A percentile compares a stretch with the other conserved stretches of the same genome.
phyloP scores from a whole-genome alignment of 208 protist species.

The Endotrypanum monterogeii region DNA sequence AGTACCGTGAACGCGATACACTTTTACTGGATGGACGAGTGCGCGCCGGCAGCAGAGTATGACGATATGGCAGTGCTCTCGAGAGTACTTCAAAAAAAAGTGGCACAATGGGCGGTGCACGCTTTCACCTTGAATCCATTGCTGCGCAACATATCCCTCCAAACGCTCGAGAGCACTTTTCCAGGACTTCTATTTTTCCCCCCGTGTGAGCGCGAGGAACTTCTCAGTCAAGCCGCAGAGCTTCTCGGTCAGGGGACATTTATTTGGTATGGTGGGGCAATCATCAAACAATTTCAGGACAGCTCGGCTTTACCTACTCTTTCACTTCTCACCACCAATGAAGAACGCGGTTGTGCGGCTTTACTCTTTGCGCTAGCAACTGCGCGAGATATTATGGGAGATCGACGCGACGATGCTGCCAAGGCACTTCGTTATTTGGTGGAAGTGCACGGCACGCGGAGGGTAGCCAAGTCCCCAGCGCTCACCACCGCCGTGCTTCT shows the following conservation, averaged over 20 bases:
- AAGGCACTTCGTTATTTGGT: slow-evolving; percentile 12
- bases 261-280: slow-evolving; percentile 18
- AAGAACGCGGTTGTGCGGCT: slow-evolving; percentile 17
- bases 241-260: slow-evolving; percentile 19
- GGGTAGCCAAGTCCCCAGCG: slow-evolving; percentile 8
- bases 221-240: slow-evolving; percentile 18
- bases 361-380: slow-evolving; percentile 19
- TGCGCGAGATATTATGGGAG: background rate
- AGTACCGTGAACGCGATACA: slow-evolving; percentile 3
- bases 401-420: background rate
- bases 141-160: slow-evolving; percentile 24
- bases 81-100: background rate
- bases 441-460: background rate
- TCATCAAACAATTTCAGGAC: slow-evolving; percentile 21
- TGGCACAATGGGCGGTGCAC: slow-evolving; percentile 14
- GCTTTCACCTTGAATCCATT: slow-evolving; percentile 2
- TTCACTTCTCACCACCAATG: slow-evolving; percentile 5
- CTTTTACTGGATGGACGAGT: slow-evolving; percentile 33
- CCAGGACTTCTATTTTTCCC: slow-evolving; percentile 19
- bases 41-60: background rate
- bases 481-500: slow-evolving; percentile 9
- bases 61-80: background rate
- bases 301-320: background rate
- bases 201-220: slow-evolving; percentile 17
- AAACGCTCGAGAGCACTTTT: slow-evolving; percentile 15